phyloP scores from a whole-genome alignment of 2,329 filamentous ascomycete species.

The Aspergillus sp. region DNA sequence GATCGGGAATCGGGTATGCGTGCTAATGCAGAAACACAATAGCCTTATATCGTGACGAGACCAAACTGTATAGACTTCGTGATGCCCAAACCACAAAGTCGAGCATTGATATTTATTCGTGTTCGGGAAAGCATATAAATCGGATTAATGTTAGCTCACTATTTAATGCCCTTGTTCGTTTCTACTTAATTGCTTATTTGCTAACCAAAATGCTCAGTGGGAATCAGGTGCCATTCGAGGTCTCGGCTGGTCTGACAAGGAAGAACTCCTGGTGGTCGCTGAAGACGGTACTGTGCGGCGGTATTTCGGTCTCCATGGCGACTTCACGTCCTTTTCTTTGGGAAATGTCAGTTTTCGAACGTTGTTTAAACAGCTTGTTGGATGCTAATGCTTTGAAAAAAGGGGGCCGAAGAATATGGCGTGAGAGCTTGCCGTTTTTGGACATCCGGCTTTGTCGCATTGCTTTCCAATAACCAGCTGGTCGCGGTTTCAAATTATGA shows the following conservation, averaged over 20 bases:
- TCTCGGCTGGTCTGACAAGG: conserved; percentile 93
- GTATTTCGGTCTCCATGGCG: conserved; percentile 84
- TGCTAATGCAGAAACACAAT: conserved; percentile 2
- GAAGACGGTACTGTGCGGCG: conserved; percentile 84
- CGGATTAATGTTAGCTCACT: conserved; percentile 52
- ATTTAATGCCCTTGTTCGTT: neutral
- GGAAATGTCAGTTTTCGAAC: conserved; percentile 53
- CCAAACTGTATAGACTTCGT: conserved; percentile 71
- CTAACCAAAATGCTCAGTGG: conserved; percentile 48
- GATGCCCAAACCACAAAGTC: conserved; percentile 64
- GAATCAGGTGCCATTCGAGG: conserved; percentile 81
- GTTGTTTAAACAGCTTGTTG: neutral
- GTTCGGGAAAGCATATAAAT: conserved; percentile 77
- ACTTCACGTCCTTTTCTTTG: conserved; percentile 89
- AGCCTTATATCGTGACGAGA: conserved; percentile 85
- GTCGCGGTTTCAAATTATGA: conserved; percentile 82
- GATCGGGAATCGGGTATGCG: neutral
- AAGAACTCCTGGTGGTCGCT: conserved; percentile 80
- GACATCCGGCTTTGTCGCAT: conserved; percentile 80
- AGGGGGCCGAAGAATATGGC: conserved; percentile 76
- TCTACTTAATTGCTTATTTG: neutral
- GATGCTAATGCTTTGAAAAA: conserved; percentile 8
- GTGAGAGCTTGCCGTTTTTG: conserved; percentile 90
- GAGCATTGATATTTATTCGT: conserved; percentile 89
- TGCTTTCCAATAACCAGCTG: conserved; percentile 79